Percentiles rank a stretch among this genome's conserved stretches.
These are phyloP conservation scores for Kregervanrija pseudodelftensis DNA, from an alignment of 805 yeast species.

Conservation along the genomic window DNA sequence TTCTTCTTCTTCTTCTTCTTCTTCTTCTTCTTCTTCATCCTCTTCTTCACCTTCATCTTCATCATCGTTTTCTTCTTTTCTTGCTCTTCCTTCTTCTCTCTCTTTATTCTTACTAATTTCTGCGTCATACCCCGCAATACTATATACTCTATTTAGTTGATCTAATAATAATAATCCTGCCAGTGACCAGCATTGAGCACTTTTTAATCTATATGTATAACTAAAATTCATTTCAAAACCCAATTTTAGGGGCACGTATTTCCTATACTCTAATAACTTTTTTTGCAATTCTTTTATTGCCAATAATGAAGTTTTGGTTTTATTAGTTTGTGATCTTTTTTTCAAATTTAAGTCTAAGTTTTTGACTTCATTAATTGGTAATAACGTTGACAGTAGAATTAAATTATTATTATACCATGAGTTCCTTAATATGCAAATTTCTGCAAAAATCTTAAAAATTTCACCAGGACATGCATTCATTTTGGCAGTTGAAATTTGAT, in stretches of 20 bases:
- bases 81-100: not conserved
- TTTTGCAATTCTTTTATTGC: too few relatives aligned
- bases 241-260: conserved; percentile 31
- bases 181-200: conserved; percentile 54
- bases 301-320: too few relatives aligned
- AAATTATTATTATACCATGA: conserved; percentile 16
- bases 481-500: conserved; percentile 39
- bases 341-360: too few relatives aligned
- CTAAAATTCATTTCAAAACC: conserved; percentile 19
- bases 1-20: not conserved
- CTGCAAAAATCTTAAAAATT: conserved; percentile 39
- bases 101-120: conserved; percentile 1
- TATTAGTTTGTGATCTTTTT: too few relatives aligned
- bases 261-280: conserved; percentile 34
- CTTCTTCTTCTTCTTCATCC: not conserved
- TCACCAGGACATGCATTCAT: conserved; percentile 61
- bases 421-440: conserved; percentile 34
- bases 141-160: conserved; percentile 7
- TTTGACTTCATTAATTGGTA: too few relatives aligned
- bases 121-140: not conserved
- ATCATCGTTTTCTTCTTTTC: too few relatives aligned
- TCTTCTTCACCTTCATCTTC: not conserved
- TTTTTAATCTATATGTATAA: conserved; percentile 36
- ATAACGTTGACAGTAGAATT: too few relatives aligned
- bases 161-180: conserved; percentile 17